Evolutionary conservation across 352 stramenopile species (phyloP).

Genomic region (Blastocystis sp.): DNA sequence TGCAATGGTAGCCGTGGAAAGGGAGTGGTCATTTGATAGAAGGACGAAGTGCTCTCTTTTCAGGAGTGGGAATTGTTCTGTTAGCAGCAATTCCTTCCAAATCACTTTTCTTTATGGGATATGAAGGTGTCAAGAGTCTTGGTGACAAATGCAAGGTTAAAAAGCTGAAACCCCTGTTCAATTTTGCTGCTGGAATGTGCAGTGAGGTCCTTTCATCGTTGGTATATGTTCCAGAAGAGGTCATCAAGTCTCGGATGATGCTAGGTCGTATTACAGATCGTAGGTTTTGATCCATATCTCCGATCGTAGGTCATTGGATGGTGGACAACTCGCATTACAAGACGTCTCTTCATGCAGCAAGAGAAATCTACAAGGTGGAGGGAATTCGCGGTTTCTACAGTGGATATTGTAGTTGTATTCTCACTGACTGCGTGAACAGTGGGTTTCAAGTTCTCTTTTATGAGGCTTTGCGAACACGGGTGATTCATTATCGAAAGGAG

Average conservation of each 20-base stretch:
- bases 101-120: conserved; percentile 31
- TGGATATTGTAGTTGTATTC: conserved; percentile 29
- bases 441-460: conserved; percentile 40
- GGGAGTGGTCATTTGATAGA: background rate
- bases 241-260: conserved; percentile 45
- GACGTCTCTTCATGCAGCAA: conserved; percentile 17
- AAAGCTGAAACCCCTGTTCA: conserved; percentile 8
- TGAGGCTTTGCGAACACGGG: background rate
- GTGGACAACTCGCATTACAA: conserved; percentile 34
- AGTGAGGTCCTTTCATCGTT: conserved; percentile 30
- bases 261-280: conserved; percentile 9
- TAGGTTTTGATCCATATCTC: background rate
- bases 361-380: conserved; percentile 8
- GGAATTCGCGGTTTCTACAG: conserved; percentile 42
- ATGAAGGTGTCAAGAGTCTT: conserved; percentile 10
- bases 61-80: conserved; percentile 25
- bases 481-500: background rate
- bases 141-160: background rate
- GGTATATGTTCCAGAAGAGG: conserved; percentile 32
- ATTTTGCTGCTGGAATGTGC: conserved; percentile 27
- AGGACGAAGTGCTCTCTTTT: conserved; percentile 11
- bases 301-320: conserved; percentile 20
- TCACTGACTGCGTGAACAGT: conserved; percentile 31
- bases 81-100: conserved; percentile 16
- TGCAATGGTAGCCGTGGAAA: background rate